Evolutionary conservation across 345 rosid species (phyloP), one percentile per base, ranked within the genome.

Genomic region (Psidium guajava): DNA sequence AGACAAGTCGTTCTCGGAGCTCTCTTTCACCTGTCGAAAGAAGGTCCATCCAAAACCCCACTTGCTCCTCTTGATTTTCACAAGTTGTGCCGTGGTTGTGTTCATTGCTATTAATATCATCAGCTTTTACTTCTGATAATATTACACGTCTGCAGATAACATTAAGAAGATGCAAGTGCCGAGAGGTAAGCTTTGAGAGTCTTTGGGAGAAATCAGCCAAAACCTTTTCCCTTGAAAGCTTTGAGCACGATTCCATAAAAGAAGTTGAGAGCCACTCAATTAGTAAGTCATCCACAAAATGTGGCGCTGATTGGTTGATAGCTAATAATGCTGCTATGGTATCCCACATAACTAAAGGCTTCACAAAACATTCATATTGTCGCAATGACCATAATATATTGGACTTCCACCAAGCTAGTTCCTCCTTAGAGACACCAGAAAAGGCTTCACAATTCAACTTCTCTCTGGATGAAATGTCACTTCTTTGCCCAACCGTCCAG

Each of bases 401-500:
- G 61, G 90, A 90, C 83, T 92, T 95, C 99, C 99, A 95, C 82
- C 86, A 87, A 85, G 82, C 86, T 50, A 91, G 89, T 80, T 95
- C 96, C 54, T 89, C 90, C 87, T 86, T 87, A 11, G 93, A 85
- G 88, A 91, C 91, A 86, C 87, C 89, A 77, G 91, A 91, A 87
- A 87, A 87, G 87, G 90, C 89, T 87, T 89, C 91, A 32, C 88
- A 82, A 52, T 88, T 81, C 16, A 84, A 90, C 83, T 91, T 88
- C 4, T 85, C 64, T 16, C 89, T 87, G 3, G 89, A 87, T 40
- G 86, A 87, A 87, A 83, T 73, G 55, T 92, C 90, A 82, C 86
- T 81, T 61, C 88, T 83, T 86, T 94, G 99, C 83, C 96, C 98
- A 87, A 98, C 99, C 84, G 93, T 96, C 99, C 98, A 96, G 87